Evolutionary conservation across 306 rosid species (phyloP), one percentile per base, ranked within the genome.

Genomic region (Ammopiptanthus mongolicus): DNA sequence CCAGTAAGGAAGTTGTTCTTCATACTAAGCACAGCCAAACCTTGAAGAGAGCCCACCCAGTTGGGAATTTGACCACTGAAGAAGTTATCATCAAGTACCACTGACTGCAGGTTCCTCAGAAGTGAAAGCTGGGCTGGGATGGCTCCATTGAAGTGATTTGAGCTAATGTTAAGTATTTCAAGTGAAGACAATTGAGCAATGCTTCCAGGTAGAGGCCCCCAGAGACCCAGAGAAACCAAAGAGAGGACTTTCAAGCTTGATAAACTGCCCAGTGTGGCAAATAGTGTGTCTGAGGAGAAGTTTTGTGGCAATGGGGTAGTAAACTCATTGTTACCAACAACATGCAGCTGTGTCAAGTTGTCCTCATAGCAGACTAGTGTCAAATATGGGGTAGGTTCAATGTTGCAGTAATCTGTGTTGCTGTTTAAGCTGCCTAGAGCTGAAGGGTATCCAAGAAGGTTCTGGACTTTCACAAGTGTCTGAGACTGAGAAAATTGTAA

Each of bases 131-230:
- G 79, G 13, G 25, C 12, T 12, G 99, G 97, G 13, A 91, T 81
- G 23, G 55, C 63, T 7, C 97, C 97, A 84, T 21, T 68, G 72
- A 95, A 85, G 82, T 84, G 55, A 65, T 95, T 95, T 58, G 90
- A 80, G 78, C 88, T 88, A 31, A 90, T 79, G 80, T 95, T 90
- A 8, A 95, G 88, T 69, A 91, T 95, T 80, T 95, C 98, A 36
- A 95, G 76, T 13, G 96, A 95, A 61, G 85, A 61, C 42, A 92
- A 37, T 6, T 71, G 63, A 21, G 69, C 74, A 67, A 92, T 68
- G 68, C 46, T 82, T 60, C 79, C 75, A 69, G 99, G 93, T 37
- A 95, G 15, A 29, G 91, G 78, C 5, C 99, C 97, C 91, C 90
- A 84, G 23, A 95, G 69, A 31, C 91, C 89, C 36, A 95, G 79